Base-by-base conservation (phyloP, 2,329 filamentous ascomycete species). In the Pyrenochaeta sp. region DNA sequence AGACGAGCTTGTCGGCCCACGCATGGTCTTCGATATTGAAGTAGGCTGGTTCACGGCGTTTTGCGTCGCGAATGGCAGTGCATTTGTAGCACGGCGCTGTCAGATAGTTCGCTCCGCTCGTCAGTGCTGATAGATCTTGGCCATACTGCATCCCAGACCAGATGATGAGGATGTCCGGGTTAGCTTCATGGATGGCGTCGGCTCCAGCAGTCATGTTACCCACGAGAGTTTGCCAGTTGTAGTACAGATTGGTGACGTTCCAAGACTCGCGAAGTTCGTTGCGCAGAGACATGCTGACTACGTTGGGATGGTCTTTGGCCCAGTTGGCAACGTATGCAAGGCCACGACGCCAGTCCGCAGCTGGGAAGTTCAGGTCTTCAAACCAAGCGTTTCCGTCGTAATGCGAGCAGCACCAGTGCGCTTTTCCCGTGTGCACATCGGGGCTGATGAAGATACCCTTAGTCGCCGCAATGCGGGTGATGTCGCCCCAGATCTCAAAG, bases 371-470 rank as follows among this genome's bases (percentile, higher is more conserved):
- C 37, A 71, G 63, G 10, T 67, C 61, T 54, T 76, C 76, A 63
- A 83, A 83, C 81, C 81, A 85, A 28, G 80, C 80, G 60, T 82
- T 83, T 28, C 81, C 81, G 58, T 84, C 81, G 20, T 48, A 58
- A 44, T 61, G 55, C 7, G 60, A 65, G 48, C 65, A 68, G 52
- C 65, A 68, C 65, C 65, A 68, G 51, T 66, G 54, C 14, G 63
- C 63, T 37, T 63, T 66, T 17, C 61, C 61, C 4, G 51, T 55
- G 46, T 67, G 63, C 9, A 67, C 64, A 34, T 68, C 65, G 7
- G 64, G 65, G 11, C 55, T 59, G 34, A 68, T 61, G 37, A 65
- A 62, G 28, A 67, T 58, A 20, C 61, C 60, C 19, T 64, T 63
- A 13, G 56, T 51, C 7, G 57, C 60, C n/a, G 63, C 63, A 27